Percentiles rank a stretch among this genome's conserved stretches.
Conservation (phyloP, 495 filamentous ascomycete species). For the Lasiosphaeria hispida region DNA sequence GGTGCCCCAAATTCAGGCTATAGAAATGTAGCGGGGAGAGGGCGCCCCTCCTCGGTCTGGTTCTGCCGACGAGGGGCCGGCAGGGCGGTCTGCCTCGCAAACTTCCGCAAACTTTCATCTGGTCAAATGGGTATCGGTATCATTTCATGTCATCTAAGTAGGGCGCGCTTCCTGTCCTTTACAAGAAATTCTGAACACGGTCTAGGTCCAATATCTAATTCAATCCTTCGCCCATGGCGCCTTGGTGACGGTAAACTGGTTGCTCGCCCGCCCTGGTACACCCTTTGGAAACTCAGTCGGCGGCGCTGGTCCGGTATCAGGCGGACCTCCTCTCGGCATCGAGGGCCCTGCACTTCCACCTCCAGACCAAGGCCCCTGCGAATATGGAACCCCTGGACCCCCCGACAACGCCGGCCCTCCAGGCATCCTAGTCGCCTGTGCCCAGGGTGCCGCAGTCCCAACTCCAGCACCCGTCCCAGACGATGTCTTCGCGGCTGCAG, state of each 20-base stretch:
- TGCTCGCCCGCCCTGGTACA: conserved; percentile 26
- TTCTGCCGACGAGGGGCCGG: too few species aligned
- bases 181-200: too few species aligned
- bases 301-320: conserved; percentile 22
- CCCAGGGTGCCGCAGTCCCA: conserved; percentile 43
- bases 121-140: too few species aligned
- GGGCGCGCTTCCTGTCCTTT: too few species aligned
- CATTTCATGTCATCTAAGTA: too few species aligned
- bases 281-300: conserved; percentile 26
- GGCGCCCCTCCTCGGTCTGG: too few species aligned
- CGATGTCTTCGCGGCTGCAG: conserved; percentile 23
- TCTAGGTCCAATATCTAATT: neutral
- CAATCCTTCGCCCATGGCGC: conserved; percentile 25
- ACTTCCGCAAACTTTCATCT: too few species aligned
- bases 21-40: too few species aligned
- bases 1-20: too few species aligned
- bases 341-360: neutral
- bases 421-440: conserved; percentile 34
- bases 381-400: conserved; percentile 32
- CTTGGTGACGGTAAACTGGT: conserved; percentile 34
- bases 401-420: conserved; percentile 10
- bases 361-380: conserved; percentile 27
- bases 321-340: conserved; percentile 21
- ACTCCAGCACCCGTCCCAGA: conserved; percentile 6
- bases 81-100: too few species aligned